phyloP scores from a whole-genome alignment of 75 land plant genomes.

The Isoetes taiwanensis region DNA sequence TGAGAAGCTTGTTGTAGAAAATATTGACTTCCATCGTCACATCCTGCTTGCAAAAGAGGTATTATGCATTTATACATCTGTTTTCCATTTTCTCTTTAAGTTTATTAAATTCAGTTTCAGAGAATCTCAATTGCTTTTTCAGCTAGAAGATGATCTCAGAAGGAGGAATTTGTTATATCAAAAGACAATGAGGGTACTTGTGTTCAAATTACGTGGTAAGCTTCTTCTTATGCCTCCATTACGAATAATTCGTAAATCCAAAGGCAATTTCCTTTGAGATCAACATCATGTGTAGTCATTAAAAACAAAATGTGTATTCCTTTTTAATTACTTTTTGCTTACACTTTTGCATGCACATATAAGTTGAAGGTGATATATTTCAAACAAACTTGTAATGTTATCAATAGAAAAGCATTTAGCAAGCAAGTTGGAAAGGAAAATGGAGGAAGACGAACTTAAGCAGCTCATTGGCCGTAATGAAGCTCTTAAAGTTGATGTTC shows the following conservation, averaged over 20 bases:
- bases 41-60: slow-evolving; percentile 22
- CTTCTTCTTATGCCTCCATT: neutral
- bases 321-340: too few species aligned
- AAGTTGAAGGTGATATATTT: neutral
- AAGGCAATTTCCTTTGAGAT: neutral
- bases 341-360: too few species aligned
- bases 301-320: too few species aligned
- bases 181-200: slow-evolving; percentile 10
- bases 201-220: slow-evolving; percentile 5
- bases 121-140: neutral
- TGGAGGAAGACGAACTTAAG: slow-evolving; percentile 15
- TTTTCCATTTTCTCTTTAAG: neutral
- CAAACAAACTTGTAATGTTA: neutral
- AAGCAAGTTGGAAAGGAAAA: neutral
- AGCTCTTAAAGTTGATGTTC: slow-evolving; percentile 8
- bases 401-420: slow-evolving; percentile 13
- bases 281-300: neutral
- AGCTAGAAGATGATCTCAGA: slow-evolving; percentile 8
- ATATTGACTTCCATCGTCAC: slow-evolving; percentile 10
- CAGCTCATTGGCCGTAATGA: slow-evolving; percentile 11
- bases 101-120: neutral
- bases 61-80: neutral
- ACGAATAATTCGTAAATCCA: neutral
- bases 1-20: slow-evolving; percentile 22
- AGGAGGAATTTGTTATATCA: slow-evolving; percentile 6